Conservation (phyloP, 805 yeast genomes). For the Clavispora phyllophila region DNA sequence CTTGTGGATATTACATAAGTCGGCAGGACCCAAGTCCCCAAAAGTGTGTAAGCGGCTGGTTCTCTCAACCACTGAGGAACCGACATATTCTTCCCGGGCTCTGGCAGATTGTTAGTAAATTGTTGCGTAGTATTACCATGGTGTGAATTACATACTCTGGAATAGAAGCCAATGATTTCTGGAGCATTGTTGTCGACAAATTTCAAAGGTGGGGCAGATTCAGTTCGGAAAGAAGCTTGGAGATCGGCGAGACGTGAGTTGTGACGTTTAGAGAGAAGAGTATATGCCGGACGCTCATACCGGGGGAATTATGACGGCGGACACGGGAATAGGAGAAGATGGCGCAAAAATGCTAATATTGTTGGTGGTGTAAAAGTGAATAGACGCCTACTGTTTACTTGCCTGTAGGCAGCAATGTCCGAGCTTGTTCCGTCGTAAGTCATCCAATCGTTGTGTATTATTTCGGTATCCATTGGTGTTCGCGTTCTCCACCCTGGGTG, state of each 20-base stretch:
- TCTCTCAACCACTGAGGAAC: slow-evolving; percentile 60
- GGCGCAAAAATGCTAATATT: too few relatives aligned
- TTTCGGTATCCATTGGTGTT: too few relatives aligned
- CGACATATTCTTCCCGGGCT: slow-evolving; percentile 51
- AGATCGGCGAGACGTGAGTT: not conserved
- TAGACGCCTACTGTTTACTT: too few relatives aligned
- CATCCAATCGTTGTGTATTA: too few relatives aligned
- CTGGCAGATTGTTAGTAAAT: slow-evolving; percentile 18
- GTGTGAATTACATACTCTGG: slow-evolving; percentile 28
- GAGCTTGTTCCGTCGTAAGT: too few relatives aligned
- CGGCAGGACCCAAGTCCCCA: slow-evolving; percentile 70
- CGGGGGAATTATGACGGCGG: too few relatives aligned
- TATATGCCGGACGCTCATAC: not conserved
- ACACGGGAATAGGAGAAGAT: too few relatives aligned
- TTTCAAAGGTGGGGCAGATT: not conserved
- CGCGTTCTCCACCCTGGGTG: too few relatives aligned
- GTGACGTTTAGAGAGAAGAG: not conserved
- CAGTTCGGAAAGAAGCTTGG: not conserved
- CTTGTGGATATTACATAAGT: slow-evolving; percentile 49
- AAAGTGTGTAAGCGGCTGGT: slow-evolving; percentile 54
- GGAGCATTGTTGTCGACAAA: slow-evolving; percentile 21
- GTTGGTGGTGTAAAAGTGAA: too few relatives aligned
- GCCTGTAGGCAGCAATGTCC: too few relatives aligned
- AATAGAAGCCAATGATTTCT: slow-evolving; percentile 32
- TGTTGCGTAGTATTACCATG: too few relatives aligned